Evolutionary conservation across 177 flowering plant species (phyloP).

Genomic region (Telopea speciosissima): DNA sequence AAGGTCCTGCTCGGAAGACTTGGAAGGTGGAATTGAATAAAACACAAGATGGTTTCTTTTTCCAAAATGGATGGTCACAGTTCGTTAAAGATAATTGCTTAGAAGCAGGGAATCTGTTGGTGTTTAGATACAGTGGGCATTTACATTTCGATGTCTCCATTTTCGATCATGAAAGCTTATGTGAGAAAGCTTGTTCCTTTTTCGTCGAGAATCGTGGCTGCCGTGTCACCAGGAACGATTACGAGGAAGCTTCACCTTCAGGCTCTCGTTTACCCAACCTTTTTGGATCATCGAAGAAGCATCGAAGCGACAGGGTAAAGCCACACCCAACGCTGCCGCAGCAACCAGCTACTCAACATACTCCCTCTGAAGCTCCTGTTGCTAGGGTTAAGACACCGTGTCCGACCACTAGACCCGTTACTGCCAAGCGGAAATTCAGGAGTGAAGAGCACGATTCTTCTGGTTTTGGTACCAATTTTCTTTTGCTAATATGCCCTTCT

Average conservation of each 20-base stretch:
- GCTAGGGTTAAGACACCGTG: neutral
- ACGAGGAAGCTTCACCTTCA: neutral
- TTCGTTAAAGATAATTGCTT: constrained; percentile 20
- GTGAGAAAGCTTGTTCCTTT: neutral
- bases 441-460: neutral
- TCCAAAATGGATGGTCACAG: constrained; percentile 18
- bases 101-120: constrained; percentile 15
- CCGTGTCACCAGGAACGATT: neutral
- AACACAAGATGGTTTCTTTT: constrained; percentile 10
- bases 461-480: neutral
- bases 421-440: neutral
- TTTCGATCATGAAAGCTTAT: constrained; percentile 3
- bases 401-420: neutral
- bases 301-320: neutral
- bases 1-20: constrained; percentile 34
- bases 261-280: no score
- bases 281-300: neutral
- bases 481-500: no score
- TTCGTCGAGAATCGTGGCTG: neutral
- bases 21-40: constrained; percentile 30
- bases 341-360: neutral
- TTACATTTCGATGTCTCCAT: constrained; percentile 22
- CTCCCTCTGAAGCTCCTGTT: neutral
- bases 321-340: no score
- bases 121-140: constrained; percentile 17